Conservation (phyloP, 2,329 filamentous ascomycete genomes). For the Apiospora sp. region DNA sequence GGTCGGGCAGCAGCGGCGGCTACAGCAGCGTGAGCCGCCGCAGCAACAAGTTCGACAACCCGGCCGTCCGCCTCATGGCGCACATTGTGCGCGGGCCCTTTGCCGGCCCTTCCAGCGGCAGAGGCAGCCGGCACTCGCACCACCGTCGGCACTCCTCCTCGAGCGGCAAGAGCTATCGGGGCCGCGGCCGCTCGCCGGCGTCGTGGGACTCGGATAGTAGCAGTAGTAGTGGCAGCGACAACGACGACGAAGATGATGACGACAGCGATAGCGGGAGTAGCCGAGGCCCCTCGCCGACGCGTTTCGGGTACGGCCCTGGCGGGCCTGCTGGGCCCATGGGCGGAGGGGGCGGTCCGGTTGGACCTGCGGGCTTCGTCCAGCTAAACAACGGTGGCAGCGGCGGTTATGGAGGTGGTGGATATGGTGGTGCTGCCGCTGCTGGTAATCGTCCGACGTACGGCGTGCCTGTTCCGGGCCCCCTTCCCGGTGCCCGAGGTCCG, state of each 20-base stretch:
- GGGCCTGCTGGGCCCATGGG: constrained; percentile 1
- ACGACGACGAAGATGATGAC: not conserved
- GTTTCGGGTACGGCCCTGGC: not conserved
- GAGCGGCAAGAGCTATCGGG: not conserved
- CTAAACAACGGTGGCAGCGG: not conserved
- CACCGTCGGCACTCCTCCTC: not conserved
- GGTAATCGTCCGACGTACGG: not conserved
- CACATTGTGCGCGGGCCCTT: constrained; percentile 43
- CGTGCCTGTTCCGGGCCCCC: not conserved
- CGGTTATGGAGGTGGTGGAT: not conserved
- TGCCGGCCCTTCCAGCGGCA: constrained; percentile 24
- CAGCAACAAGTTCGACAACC: constrained; percentile 36
- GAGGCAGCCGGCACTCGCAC: not conserved
- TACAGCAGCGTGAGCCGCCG: constrained; percentile 40
- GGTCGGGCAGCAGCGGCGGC: not conserved
- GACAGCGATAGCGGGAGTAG: not conserved
- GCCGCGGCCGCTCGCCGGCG: not conserved
- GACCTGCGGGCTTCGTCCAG: not conserved
- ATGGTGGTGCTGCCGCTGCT: not conserved
- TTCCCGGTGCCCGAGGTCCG: not conserved
- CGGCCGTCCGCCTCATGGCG: constrained; percentile 36
- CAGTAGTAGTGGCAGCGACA: not conserved
- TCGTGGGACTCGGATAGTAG: not conserved
- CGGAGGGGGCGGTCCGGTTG: not conserved
- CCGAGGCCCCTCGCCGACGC: not conserved